A percentile compares a stretch with the other conserved stretches of the same genome.
phyloP scores from a whole-genome alignment of 345 rosid species.

The Citrus cavaleriei region DNA sequence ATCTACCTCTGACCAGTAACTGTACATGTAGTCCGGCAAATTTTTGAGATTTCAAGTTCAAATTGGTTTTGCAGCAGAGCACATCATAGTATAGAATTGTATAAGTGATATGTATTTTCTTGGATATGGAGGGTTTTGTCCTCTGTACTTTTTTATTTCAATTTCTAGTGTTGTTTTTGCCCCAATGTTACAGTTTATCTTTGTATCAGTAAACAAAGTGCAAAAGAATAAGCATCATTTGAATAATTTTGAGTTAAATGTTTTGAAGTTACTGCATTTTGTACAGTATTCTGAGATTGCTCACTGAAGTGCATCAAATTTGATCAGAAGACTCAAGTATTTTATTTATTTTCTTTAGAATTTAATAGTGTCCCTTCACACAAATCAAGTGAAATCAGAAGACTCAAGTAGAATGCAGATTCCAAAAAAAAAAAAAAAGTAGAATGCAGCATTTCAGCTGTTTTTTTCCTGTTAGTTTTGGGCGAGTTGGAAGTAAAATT shows the following conservation, averaged over 20 bases:
- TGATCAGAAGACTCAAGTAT: not conserved
- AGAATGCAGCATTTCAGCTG: not conserved
- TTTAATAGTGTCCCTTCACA: not conserved
- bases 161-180: not conserved
- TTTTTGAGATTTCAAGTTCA: conserved; percentile 8
- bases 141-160: not conserved
- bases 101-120: conserved; percentile 15
- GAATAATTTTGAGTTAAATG: not conserved
- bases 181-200: not conserved
- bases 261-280: not conserved
- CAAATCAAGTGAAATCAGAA: not conserved
- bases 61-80: conserved; percentile 18
- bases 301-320: not conserved
- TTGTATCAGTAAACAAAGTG: conserved; percentile 8
- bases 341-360: not conserved
- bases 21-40: not conserved
- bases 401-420: not conserved
- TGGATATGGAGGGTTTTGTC: conserved; percentile 7
- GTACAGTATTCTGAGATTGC: not conserved
- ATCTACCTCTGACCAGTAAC: conserved; percentile 53
- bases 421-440: not conserved
- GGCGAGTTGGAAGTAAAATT: not conserved
- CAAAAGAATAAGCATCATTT: conserved; percentile 15
- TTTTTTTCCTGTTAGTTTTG: not conserved
- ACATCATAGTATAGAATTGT: conserved; percentile 16